phyloP scores from a whole-genome alignment of 192 early-diverging fungal genomes.

The Coemansia sp. region DNA sequence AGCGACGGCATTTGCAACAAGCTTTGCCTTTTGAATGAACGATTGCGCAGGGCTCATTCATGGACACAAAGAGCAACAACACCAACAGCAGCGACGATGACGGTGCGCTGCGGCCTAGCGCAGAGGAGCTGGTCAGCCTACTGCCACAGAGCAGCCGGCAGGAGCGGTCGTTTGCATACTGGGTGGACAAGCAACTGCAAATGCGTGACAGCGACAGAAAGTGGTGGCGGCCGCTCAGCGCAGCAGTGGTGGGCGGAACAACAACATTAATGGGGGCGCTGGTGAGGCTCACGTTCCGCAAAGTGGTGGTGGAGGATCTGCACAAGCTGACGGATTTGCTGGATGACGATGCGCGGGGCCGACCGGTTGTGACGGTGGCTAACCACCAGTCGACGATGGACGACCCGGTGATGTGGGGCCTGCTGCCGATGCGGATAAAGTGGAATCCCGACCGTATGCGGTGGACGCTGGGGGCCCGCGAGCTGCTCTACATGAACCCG shows the following conservation, averaged over 20 bases:
- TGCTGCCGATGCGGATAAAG: conserved; percentile 61
- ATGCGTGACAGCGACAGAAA: not conserved
- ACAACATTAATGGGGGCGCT: conserved; percentile 27
- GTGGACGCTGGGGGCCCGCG: conserved; percentile 86
- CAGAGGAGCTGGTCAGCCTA: conserved; percentile 25
- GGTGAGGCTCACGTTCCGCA: conserved; percentile 33
- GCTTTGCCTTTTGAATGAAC: not conserved
- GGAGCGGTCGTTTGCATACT: conserved; percentile 49
- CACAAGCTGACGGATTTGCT: conserved; percentile 62
- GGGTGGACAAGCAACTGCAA: conserved; percentile 36
- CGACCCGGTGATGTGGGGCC: conserved; percentile 76
- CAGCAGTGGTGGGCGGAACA: conserved; percentile 27
- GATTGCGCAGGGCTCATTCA: not conserved
- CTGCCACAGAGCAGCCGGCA: conserved; percentile 32
- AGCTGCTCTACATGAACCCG: conserved; percentile 78
- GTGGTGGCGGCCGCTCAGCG: conserved; percentile 50
- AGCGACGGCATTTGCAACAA: not conserved
- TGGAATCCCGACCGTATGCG: conserved; percentile 59
- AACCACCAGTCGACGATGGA: conserved; percentile 76
- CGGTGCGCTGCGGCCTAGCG: conserved; percentile 2
- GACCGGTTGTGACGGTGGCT: conserved; percentile 70
- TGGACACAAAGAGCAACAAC: not conserved
- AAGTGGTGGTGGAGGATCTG: conserved; percentile 55
- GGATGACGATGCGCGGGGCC: conserved; percentile 52
- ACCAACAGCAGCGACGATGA: too few species aligned